Evolutionary conservation across 345 rosid genomes (phyloP).

Genomic region (Citrus cavaleriei): DNA sequence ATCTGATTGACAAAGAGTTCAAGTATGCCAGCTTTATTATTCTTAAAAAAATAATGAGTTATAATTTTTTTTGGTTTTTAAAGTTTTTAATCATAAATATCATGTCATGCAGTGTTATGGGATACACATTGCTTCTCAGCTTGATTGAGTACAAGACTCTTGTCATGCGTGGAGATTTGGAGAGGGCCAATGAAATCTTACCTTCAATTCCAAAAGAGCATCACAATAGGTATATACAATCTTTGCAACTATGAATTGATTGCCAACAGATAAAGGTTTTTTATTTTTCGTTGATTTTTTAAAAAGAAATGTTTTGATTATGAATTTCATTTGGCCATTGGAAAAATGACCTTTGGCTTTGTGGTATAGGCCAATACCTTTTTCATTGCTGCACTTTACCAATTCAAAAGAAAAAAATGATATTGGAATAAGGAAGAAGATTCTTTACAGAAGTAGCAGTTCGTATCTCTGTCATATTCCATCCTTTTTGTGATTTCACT

Average conservation of each 20-base stretch:
- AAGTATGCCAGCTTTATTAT: constrained; percentile 49
- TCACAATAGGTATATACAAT: constrained; percentile 58
- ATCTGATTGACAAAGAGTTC: constrained; percentile 96
- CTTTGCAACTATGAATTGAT: constrained; percentile 1
- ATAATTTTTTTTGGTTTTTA: background rate
- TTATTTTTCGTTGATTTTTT: background rate
- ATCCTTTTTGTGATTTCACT: background rate
- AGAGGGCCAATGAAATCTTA: constrained; percentile 71
- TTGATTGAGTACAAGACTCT: constrained; percentile 94
- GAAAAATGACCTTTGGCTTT: background rate
- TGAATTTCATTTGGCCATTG: background rate
- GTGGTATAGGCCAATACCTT: background rate
- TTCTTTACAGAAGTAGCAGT: background rate
- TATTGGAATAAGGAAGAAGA: background rate
- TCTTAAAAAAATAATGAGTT: background rate
- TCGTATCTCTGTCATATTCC: background rate
- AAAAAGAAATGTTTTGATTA: background rate
- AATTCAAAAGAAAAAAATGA: background rate
- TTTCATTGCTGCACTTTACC: background rate
- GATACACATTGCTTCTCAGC: constrained; percentile 82
- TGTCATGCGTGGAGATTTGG: constrained; percentile 92
- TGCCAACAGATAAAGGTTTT: background rate
- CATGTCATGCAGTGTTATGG: constrained; percentile 57
- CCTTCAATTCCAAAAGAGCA: constrained; percentile 88
- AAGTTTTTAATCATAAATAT: background rate